These are phyloP conservation scores for Phoma sp. DNA, from an alignment of 2,329 filamentous ascomycete species.

Conservation along the genomic window DNA sequence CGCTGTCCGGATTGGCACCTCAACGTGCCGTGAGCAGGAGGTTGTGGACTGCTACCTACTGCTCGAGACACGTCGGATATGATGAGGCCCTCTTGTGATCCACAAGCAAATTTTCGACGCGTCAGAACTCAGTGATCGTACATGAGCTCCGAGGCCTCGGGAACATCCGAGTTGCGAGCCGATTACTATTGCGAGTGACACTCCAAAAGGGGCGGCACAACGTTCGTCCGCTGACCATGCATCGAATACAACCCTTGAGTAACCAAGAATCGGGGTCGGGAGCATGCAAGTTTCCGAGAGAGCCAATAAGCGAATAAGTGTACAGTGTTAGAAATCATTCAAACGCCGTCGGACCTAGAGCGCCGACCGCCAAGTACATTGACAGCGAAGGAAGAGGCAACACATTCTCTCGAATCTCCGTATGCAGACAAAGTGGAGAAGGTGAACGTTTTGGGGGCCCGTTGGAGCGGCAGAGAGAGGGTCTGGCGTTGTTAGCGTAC, in stretches of 20 bases:
- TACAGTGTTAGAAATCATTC: no score
- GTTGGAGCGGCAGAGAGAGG: constrained; percentile 7
- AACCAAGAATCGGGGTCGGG: no score
- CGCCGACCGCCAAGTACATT: neutral
- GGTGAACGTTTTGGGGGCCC: neutral
- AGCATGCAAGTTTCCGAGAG: no score
- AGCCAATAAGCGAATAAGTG: no score
- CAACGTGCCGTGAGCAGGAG: neutral
- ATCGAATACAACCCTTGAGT: no score
- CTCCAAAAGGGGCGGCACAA: neutral
- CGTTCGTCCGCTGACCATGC: neutral
- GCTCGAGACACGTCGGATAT: neutral
- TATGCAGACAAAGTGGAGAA: neutral
- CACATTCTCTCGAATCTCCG: neutral
- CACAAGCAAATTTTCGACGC: constrained; percentile 4
- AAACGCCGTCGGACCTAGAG: no score
- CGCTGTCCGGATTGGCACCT: neutral
- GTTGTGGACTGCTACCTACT: neutral
- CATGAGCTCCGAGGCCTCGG: constrained; percentile 4
- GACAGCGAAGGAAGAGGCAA: neutral
- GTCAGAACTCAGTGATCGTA: no score
- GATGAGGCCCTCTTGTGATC: neutral
- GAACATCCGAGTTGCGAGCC: neutral
- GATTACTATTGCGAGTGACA: no score
- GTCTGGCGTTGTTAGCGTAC: constrained; percentile 3